Percentiles rank a stretch among this genome's conserved stretches.
Evolutionary conservation across 2,329 filamentous ascomycete species (phyloP).

Genomic region (Neopestalotiopsis sp.): DNA sequence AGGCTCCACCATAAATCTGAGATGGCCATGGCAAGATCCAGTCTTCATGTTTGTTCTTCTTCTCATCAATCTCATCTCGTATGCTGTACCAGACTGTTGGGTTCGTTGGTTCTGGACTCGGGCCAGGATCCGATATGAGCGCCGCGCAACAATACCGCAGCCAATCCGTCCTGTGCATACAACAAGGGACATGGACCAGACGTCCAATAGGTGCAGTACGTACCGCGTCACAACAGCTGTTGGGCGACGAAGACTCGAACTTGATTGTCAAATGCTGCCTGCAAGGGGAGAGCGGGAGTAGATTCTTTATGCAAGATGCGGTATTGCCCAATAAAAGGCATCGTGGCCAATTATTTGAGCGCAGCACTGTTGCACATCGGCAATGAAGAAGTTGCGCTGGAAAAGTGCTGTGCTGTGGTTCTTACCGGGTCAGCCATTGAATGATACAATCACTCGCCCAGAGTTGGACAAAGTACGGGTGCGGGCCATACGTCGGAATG

Average conservation of each 20-base stretch:
- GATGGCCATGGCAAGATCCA: too few relatives aligned
- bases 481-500: neutral
- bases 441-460: neutral
- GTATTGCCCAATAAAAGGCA: neutral
- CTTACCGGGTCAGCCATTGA: neutral
- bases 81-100: neutral
- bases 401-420: neutral
- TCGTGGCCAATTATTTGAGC: neutral
- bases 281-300: neutral
- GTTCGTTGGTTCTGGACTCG: neutral
- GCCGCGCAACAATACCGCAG: neutral
- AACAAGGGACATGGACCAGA: neutral
- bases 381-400: neutral
- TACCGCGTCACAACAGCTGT: constrained; percentile 1
- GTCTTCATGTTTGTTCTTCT: neutral
- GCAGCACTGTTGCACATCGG: neutral
- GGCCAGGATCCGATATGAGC: constrained; percentile 3
- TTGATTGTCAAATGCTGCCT: neutral
- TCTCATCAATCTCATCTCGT: neutral
- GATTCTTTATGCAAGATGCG: neutral
- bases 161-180: neutral
- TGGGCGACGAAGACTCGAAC: neutral
- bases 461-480: neutral
- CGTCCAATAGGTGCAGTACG: neutral
- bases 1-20: neutral